Evolutionary conservation across 192 early-diverging fungal species (phyloP).

Genomic region (Entomortierella parvispora): DNA sequence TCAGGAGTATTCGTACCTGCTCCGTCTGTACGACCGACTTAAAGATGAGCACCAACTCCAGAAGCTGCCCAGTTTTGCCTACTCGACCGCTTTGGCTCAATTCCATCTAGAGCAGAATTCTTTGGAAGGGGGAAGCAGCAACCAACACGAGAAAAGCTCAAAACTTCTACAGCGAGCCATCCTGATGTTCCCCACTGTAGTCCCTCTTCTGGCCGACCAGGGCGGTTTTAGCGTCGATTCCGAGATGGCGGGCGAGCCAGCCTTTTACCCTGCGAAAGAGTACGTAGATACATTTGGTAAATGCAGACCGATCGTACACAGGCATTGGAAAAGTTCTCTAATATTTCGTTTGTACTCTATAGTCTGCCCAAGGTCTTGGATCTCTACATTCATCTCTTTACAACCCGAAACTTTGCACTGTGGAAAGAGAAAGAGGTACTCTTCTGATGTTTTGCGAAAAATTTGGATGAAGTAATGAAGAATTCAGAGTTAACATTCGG

Average conservation of each 20-base stretch:
- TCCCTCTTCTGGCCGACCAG: slow-evolving; percentile 72
- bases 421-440: slow-evolving; percentile 85
- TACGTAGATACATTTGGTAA: slow-evolving; percentile 16
- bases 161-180: slow-evolving; percentile 77
- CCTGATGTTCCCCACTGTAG: slow-evolving; percentile 72
- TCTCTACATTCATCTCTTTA: slow-evolving; percentile 76
- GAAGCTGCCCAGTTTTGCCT: slow-evolving; percentile 76
- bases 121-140: neutral
- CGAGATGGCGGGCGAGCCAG: slow-evolving; percentile 59
- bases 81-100: slow-evolving; percentile 77
- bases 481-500: too few species aligned
- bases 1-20: slow-evolving; percentile 71
- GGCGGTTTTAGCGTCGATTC: slow-evolving; percentile 67
- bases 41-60: slow-evolving; percentile 50
- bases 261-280: slow-evolving; percentile 60
- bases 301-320: neutral
- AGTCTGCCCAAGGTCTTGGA: slow-evolving; percentile 61
- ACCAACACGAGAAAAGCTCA: slow-evolving; percentile 55
- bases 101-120: slow-evolving; percentile 74
- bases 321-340: slow-evolving; percentile 14
- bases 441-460: too few species aligned
- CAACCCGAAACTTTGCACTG: slow-evolving; percentile 75
- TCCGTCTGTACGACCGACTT: slow-evolving; percentile 54
- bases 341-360: neutral
- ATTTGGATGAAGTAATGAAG: too few species aligned